phyloP scores from a whole-genome alignment of 106 monocot genomes.

The Dendrobium huoshanense region DNA sequence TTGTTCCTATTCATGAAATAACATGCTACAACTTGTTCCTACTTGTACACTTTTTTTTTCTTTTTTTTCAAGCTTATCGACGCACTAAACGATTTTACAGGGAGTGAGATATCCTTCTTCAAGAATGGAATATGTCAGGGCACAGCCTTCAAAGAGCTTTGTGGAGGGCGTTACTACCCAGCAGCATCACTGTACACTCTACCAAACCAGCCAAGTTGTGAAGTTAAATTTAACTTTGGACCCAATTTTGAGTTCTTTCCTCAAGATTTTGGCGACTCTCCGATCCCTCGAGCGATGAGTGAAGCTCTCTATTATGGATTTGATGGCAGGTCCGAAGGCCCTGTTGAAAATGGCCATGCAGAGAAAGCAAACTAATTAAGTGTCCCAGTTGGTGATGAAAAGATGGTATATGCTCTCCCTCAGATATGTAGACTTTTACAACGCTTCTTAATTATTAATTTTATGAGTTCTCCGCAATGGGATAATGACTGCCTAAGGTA shows the following conservation, averaged over 20 bases:
- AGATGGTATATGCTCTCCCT: background rate
- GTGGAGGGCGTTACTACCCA: slow-evolving; percentile 85
- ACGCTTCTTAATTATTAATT: background rate
- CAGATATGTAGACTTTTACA: background rate
- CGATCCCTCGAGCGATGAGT: slow-evolving; percentile 56
- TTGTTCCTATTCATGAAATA: too few species aligned
- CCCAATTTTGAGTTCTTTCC: slow-evolving; percentile 85
- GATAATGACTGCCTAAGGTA: background rate
- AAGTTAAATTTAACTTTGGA: slow-evolving; percentile 91
- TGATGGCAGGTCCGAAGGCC: background rate
- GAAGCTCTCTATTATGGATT: slow-evolving; percentile 63
- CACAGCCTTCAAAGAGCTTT: slow-evolving; percentile 62
- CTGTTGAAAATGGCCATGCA: background rate
- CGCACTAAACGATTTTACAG: slow-evolving; percentile 28
- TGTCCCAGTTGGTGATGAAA: background rate
- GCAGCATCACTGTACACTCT: slow-evolving; percentile 96
- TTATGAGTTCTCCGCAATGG: background rate
- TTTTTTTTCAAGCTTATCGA: background rate
- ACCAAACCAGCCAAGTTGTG: slow-evolving; percentile 82
- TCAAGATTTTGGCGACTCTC: slow-evolving; percentile 55
- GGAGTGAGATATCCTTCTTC: slow-evolving; percentile 90
- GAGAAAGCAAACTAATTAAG: slow-evolving; percentile 30
- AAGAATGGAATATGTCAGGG: slow-evolving; percentile 92
- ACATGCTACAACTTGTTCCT: too few species aligned
- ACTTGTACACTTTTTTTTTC: background rate